phyloP scores from a whole-genome alignment of 2,329 filamentous ascomycete species.

The Periconia sp. region DNA sequence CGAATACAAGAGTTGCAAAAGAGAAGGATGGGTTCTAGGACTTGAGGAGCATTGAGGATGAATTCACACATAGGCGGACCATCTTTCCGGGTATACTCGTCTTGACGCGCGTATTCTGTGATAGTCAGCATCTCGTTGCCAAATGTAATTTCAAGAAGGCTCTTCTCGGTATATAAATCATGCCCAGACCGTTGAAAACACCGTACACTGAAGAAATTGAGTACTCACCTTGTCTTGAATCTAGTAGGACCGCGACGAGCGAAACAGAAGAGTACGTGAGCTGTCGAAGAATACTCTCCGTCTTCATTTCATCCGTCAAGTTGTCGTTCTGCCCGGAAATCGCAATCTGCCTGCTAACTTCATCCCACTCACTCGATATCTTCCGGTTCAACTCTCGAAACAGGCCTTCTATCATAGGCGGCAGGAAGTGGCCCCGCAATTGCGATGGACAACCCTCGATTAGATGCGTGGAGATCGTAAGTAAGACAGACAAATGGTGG shows the following conservation, averaged over 20 bases:
- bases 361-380: constrained; percentile 85
- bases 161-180: not conserved
- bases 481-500: constrained; percentile 91
- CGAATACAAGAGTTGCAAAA: constrained; percentile 91
- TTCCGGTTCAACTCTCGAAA: constrained; percentile 89
- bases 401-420: constrained; percentile 79
- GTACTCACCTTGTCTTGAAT: constrained; percentile 59
- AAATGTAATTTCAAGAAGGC: not conserved
- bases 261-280: constrained; percentile 91
- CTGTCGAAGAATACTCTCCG: constrained; percentile 91
- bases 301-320: constrained; percentile 95
- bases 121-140: constrained; percentile 4
- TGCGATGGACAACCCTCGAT: constrained; percentile 90
- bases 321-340: constrained; percentile 74
- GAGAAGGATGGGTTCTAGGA: constrained; percentile 86
- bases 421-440: constrained; percentile 79
- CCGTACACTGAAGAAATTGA: not conserved
- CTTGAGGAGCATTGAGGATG: constrained; percentile 75
- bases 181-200: not conserved
- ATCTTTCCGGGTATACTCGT: constrained; percentile 43
- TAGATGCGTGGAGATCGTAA: constrained; percentile 85
- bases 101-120: constrained; percentile 37
- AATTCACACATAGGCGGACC: constrained; percentile 77
- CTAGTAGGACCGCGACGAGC: constrained; percentile 88
- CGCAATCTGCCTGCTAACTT: constrained; percentile 62